Evolutionary conservation across 345 rosid species (phyloP).

Genomic region (Aquilaria malaccensis): DNA sequence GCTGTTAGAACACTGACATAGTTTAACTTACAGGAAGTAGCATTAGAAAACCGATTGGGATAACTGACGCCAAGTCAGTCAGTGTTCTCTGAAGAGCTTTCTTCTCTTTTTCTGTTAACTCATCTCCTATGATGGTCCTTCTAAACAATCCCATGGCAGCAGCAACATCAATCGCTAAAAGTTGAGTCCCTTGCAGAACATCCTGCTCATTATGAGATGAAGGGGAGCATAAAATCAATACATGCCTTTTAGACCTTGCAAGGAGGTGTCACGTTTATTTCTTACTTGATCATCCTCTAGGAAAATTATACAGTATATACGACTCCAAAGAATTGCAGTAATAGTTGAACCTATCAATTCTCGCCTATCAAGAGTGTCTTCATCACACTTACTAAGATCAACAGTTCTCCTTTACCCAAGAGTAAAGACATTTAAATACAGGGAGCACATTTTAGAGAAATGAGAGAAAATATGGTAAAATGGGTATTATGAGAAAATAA

Average conservation of each 20-base stretch:
- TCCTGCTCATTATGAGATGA: slow-evolving; percentile 45
- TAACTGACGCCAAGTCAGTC: slow-evolving; percentile 85
- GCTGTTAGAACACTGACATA: background rate
- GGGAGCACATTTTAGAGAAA: no score
- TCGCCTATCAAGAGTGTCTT: no score
- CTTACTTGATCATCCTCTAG: background rate
- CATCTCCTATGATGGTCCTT: slow-evolving; percentile 75
- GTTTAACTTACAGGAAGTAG: slow-evolving; percentile 84
- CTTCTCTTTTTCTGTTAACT: slow-evolving; percentile 83
- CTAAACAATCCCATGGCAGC: slow-evolving; percentile 75
- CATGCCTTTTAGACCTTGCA: no score
- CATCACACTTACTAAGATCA: no score
- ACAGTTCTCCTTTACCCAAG: no score
- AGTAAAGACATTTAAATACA: no score
- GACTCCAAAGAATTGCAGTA: background rate
- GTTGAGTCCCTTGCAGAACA: slow-evolving; percentile 97
- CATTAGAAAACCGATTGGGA: slow-evolving; percentile 92
- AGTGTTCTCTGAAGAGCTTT: slow-evolving; percentile 72
- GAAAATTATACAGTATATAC: background rate
- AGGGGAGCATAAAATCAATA: background rate
- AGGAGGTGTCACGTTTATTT: background rate
- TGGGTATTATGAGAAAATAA: no score
- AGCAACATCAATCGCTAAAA: slow-evolving; percentile 82
- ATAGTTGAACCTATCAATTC: no score
- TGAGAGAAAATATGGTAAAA: no score